Evolutionary conservation across 345 rosid genomes (phyloP).

Genomic region (Mallotus nudiflorus): DNA sequence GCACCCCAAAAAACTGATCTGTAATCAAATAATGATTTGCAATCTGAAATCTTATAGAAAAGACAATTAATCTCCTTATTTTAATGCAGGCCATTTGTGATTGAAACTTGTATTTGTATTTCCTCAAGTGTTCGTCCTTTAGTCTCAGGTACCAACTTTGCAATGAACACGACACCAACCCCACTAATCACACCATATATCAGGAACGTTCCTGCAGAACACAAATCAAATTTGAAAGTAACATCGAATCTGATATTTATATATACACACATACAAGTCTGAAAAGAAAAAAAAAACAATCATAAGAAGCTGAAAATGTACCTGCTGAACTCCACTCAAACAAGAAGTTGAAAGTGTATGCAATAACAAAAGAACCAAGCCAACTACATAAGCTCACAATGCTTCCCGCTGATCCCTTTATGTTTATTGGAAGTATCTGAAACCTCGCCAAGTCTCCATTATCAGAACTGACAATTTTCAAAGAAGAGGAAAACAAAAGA

Average conservation of each 20-base stretch:
- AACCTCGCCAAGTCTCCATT: neutral
- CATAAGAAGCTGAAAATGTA: too few species aligned
- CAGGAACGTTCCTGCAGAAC: conserved; percentile 13
- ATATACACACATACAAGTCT: too few species aligned
- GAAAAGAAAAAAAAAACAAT: too few species aligned
- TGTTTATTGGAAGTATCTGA: conserved; percentile 41
- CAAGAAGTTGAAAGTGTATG: conserved; percentile 34
- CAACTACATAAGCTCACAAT: conserved; percentile 29
- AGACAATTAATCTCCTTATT: too few species aligned
- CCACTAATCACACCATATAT: conserved; percentile 35
- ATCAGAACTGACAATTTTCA: neutral
- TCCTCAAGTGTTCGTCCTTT: conserved; percentile 52
- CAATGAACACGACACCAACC: conserved; percentile 37
- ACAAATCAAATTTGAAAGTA: too few species aligned
- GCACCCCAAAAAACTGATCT: too few species aligned
- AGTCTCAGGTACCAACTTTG: conserved; percentile 50
- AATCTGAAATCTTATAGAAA: too few species aligned
- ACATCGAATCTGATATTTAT: too few species aligned
- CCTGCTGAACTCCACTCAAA: conserved; percentile 46
- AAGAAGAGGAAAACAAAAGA: neutral
- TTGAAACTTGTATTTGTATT: conserved; percentile 38
- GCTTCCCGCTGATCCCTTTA: conserved; percentile 37
- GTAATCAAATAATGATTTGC: too few species aligned
- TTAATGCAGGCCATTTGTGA: too few species aligned
- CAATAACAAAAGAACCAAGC: conserved; percentile 27